Evolutionary conservation across 495 filamentous ascomycete species (phyloP).

Genomic region (Penicillium mononematosum): DNA sequence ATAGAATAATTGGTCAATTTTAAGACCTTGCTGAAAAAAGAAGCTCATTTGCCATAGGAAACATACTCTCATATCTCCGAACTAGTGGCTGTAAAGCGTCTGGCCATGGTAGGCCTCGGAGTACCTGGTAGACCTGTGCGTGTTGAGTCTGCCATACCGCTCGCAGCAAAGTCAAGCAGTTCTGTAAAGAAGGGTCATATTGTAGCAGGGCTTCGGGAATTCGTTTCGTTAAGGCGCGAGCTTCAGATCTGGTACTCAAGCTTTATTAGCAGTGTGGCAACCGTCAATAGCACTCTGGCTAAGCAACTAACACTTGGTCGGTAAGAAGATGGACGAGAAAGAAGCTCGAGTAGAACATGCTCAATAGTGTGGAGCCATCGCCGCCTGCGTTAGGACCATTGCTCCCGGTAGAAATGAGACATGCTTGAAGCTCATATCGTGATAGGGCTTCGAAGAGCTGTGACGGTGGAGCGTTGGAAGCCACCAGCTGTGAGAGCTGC

Average conservation of each 20-base stretch:
- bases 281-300: not conserved
- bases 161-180: constrained; percentile 45
- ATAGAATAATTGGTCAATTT: constrained; percentile 5
- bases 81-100: constrained; percentile 39
- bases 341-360: constrained; percentile 50
- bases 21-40: not conserved
- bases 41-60: not conserved
- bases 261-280: constrained; percentile 3
- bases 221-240: constrained; percentile 50
- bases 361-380: constrained; percentile 34
- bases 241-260: constrained; percentile 43
- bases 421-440: constrained; percentile 46
- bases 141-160: constrained; percentile 52
- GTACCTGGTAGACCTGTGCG: constrained; percentile 41
- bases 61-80: constrained; percentile 44
- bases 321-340: constrained; percentile 53
- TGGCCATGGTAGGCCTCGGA: constrained; percentile 47
- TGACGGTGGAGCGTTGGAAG: constrained; percentile 35
- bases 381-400: constrained; percentile 8
- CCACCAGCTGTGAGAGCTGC: constrained; percentile 38
- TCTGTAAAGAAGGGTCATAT: constrained; percentile 44
- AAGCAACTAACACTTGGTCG: constrained; percentile 46
- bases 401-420: constrained; percentile 29
- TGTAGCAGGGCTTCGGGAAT: constrained; percentile 41
- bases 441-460: constrained; percentile 46